phyloP scores from a whole-genome alignment of 202 grass and related monocot species.

The Digitaria exilis region DNA sequence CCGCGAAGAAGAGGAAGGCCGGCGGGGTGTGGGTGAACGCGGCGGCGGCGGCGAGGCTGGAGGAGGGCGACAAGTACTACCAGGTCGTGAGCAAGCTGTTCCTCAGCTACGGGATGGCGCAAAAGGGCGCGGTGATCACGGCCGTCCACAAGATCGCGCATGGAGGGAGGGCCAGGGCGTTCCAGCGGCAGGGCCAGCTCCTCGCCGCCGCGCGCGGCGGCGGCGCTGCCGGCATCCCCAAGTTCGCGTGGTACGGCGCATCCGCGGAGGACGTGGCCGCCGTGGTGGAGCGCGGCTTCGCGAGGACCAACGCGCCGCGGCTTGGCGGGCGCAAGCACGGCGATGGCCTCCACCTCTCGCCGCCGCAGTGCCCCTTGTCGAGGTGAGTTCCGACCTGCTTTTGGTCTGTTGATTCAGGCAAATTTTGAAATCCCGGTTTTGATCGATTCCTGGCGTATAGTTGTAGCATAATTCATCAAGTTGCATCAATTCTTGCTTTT shows the following conservation, averaged over 20 bases:
- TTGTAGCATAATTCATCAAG: too few species aligned
- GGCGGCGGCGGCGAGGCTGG: slow-evolving; percentile 26
- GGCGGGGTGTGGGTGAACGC: slow-evolving; percentile 17
- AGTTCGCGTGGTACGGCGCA: slow-evolving; percentile 74
- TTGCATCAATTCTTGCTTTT: too few species aligned
- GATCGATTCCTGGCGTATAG: too few species aligned
- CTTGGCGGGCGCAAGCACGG: too few species aligned
- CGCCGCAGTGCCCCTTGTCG: too few species aligned
- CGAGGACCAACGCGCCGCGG: too few species aligned
- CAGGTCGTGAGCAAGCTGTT: slow-evolving; percentile 73
- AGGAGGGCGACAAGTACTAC: slow-evolving; percentile 55
- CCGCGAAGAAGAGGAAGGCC: neutral
- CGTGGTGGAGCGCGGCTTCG: too few species aligned
- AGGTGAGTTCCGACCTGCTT: too few species aligned
- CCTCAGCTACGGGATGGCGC: slow-evolving; percentile 46
- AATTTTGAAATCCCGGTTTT: too few species aligned
- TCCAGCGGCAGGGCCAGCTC: slow-evolving; percentile 52
- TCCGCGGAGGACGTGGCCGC: too few species aligned
- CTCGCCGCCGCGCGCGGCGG: slow-evolving; percentile 41
- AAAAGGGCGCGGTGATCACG: slow-evolving; percentile 45
- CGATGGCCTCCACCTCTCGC: too few species aligned
- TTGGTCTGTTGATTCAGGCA: too few species aligned
- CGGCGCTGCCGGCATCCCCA: slow-evolving; percentile 46
- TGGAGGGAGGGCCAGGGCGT: slow-evolving; percentile 43
- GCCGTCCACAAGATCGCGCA: slow-evolving; percentile 58